Base-by-base conservation (phyloP, 768 basidiomycete species). In the Leccinum truebloodii region DNA sequence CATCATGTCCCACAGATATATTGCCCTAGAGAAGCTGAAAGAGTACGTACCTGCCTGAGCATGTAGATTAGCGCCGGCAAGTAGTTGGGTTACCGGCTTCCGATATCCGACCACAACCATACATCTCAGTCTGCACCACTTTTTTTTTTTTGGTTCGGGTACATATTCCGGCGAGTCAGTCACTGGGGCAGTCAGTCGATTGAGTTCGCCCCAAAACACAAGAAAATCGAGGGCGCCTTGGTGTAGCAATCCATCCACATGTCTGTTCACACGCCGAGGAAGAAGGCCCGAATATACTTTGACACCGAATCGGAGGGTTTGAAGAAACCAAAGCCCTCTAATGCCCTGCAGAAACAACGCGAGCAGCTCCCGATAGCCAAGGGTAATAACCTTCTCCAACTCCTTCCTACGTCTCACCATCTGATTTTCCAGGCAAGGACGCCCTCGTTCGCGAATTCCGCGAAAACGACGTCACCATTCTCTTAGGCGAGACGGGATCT, bases 401-500 rank as follows among this genome's bases (percentile, higher is more conserved):
- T 58, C 41, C 30, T 37, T 16, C 3, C 3, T 4, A 12, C 18
- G 4, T 34, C 60, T 61, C 26, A 60, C 4, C 37, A 28, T 48
- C 22, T 57, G 24, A 13, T 44, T 54, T 13, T 30, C 28, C 64
- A 93, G 94, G 92, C 59, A 86, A 82, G 70, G 88, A 92, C 24
- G 86, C 87, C 30, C 80, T 96, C 30, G 75, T 94, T 30, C 80
- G 84, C 59, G 88, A 88, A 72, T 87, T 96, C 55, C 74, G 76
- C 32, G 81, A 86, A 63, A 88, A 92, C 78, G 90, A 94, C 71
- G 88, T 94, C 7, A 91, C 88, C 1, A 86, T 98, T 49, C 83
- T 99, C 9, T 82, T 99, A 2, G 97, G 95, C 41, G 97, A 99
- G 76, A 98, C 97, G 0, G 97, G 97, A 13, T 97, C 95, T 20